Evolutionary conservation across 176 grass and related monocot genomes (phyloP).

Genomic region (Sorghum bicolor): Sorghum_bicolor_NCBIv3 NC_012873.2:11247501-11248000

Average conservation of each 20-base stretch:
- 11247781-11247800: background rate
- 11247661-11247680: background rate
- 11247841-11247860: background rate
- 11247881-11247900: background rate
- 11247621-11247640: background rate
- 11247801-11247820: background rate
- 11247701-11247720: background rate
- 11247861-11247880: background rate
- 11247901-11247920: background rate
- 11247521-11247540: constrained; percentile 2
- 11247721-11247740: background rate
- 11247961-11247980: background rate
- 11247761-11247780: background rate
- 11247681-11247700: background rate
- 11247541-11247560: background rate
- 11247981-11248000: background rate
- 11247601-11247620: background rate
- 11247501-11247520: background rate
- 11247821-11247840: background rate
- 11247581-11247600: constrained; percentile 4
- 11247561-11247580: background rate
- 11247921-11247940: background rate
- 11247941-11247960: background rate
- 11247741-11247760: background rate
- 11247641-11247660: background rate